A percentile compares a stretch with the other conserved stretches of the same genome.
Evolutionary conservation across 2,329 filamentous ascomycete species (phyloP).

Genomic region (Elsinoe fawcettii): DNA sequence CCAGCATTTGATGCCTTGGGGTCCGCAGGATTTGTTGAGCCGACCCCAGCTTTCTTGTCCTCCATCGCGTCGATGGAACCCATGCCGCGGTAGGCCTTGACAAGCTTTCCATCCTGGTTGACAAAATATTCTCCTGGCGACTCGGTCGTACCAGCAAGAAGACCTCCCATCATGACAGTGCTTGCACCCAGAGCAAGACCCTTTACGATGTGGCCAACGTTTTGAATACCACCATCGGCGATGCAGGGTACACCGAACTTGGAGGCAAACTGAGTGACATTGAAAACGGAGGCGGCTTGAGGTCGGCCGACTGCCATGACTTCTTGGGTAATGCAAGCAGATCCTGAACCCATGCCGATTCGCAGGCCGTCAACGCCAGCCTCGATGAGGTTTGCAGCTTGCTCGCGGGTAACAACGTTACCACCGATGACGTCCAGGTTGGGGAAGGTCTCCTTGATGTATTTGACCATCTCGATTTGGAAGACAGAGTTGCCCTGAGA

Average conservation of each 20-base stretch:
- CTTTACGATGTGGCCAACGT: slow-evolving; percentile 98
- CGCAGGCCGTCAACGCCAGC: slow-evolving; percentile 93
- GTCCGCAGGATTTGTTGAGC: slow-evolving; percentile 50
- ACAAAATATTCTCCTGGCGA: slow-evolving; percentile 96
- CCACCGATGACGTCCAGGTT: slow-evolving; percentile 89
- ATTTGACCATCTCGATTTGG: slow-evolving; percentile 98
- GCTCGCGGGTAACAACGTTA: slow-evolving; percentile 96
- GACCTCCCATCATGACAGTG: slow-evolving; percentile 98
- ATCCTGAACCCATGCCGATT: slow-evolving; percentile 98
- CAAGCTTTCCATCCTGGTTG: slow-evolving; percentile 90
- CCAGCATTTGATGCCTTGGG: slow-evolving; percentile 74
- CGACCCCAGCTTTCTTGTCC: slow-evolving; percentile 86
- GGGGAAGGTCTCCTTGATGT: slow-evolving; percentile 80
- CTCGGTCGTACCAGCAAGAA: slow-evolving; percentile 93
- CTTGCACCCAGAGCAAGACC: slow-evolving; percentile 88
- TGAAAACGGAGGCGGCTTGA: slow-evolving; percentile 87
- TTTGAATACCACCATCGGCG: slow-evolving; percentile 95
- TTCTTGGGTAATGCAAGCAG: slow-evolving; percentile 97
- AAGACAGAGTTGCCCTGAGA: slow-evolving; percentile 98
- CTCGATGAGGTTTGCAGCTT: slow-evolving; percentile 84
- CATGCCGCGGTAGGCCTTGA: slow-evolving; percentile 99
- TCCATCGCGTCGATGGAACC: slow-evolving; percentile 99
- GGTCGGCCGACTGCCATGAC: slow-evolving; percentile 98
- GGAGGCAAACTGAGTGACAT: slow-evolving; percentile 79
- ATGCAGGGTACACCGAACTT: slow-evolving; percentile 96